phyloP scores from a whole-genome alignment of 2,329 filamentous ascomycete species.

The Fusarium sp. region DNA sequence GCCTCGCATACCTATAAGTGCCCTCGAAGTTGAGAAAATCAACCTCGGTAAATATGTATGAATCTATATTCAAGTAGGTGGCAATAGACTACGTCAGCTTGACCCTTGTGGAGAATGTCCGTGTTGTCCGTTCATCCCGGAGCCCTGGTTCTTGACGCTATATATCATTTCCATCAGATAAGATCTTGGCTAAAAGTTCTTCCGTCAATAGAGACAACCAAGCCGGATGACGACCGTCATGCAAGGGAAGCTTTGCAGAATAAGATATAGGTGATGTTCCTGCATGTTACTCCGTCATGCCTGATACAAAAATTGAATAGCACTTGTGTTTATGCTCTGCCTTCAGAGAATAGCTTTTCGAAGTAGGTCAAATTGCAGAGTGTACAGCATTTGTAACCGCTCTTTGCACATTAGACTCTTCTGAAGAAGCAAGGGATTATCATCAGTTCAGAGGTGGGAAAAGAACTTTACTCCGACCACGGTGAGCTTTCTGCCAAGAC shows the following conservation, averaged over 20 bases:
- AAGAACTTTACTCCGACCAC: neutral
- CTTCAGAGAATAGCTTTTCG: neutral
- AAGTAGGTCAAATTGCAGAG: neutral
- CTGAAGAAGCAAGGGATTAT: neutral
- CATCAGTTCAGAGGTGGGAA: neutral
- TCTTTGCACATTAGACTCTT: neutral
- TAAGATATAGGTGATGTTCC: neutral
- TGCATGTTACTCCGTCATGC: neutral
- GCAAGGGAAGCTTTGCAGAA: neutral
- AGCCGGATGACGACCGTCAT: neutral
- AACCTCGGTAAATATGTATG: neutral
- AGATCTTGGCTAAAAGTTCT: slow-evolving; percentile 14
- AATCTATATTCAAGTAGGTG: neutral
- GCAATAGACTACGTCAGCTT: neutral
- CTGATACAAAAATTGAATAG: neutral
- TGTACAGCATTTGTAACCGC: neutral
- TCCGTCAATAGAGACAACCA: neutral
- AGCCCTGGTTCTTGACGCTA: neutral
- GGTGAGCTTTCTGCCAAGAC: neutral
- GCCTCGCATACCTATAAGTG: no score
- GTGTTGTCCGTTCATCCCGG: neutral
- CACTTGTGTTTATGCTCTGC: neutral
- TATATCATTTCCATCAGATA: slow-evolving; percentile 5
- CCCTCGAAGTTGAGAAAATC: neutral
- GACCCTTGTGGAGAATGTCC: neutral